A percentile compares a stretch with the other conserved stretches of the same genome.
phyloP scores from a whole-genome alignment of 148 eudicot genomes.

The Rheum nobile region DNA sequence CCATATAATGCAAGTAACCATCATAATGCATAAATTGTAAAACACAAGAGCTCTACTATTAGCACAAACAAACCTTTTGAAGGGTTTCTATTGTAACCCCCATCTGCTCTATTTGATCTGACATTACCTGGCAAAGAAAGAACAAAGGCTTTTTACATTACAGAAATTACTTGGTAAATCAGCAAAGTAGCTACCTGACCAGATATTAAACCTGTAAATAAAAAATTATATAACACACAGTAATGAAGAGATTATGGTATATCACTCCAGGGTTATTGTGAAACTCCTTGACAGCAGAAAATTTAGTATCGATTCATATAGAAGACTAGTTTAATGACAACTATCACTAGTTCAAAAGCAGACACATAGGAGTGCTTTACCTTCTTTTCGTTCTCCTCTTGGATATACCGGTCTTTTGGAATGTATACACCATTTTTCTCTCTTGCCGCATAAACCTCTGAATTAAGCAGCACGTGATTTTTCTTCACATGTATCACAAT shows the following conservation, averaged over 20 bases:
- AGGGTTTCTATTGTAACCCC: slow-evolving; percentile 8
- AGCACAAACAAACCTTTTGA: slow-evolving; percentile 8
- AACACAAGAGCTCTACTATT: background rate
- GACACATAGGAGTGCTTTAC: background rate
- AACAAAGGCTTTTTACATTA: background rate
- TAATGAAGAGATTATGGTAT: background rate
- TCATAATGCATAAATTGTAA: background rate
- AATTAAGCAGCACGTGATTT: slow-evolving; percentile 1
- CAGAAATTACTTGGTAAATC: background rate
- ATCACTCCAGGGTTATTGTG: background rate
- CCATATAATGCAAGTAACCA: background rate
- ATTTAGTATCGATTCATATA: background rate
- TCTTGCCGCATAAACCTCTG: slow-evolving; percentile 74
- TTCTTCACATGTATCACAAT: background rate
- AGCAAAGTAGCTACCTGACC: background rate
- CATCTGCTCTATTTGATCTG: slow-evolving; percentile 17
- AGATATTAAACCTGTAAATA: background rate
- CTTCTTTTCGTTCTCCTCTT: slow-evolving; percentile 29
- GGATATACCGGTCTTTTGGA: slow-evolving; percentile 16
- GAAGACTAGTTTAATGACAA: background rate
- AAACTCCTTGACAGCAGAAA: background rate
- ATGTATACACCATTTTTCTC: slow-evolving; percentile 35
- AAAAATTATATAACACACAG: background rate
- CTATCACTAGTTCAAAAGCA: too few species aligned
- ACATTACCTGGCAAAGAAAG: slow-evolving; percentile 16